Conservation (phyloP, 768 basidiomycete species). For the Russula brevipes region DNA sequence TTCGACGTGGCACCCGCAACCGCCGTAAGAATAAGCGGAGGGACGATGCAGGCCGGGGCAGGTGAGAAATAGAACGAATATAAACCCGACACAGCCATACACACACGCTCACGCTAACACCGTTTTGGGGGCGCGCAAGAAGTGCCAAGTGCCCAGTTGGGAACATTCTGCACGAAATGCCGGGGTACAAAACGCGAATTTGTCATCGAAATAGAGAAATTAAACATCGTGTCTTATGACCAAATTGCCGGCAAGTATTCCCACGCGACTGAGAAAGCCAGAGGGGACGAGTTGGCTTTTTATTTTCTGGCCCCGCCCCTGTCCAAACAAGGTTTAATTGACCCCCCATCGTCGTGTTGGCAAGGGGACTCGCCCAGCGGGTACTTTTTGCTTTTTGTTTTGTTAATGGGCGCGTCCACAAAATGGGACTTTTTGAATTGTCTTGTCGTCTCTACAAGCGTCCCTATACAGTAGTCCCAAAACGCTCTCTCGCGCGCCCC, state of each 20-base stretch:
- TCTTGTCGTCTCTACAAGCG: too few species aligned
- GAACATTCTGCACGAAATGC: slow-evolving; percentile 4
- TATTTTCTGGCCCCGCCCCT: not conserved
- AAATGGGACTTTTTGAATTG: not conserved
- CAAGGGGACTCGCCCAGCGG: slow-evolving; percentile 11
- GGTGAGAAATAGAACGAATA: too few species aligned
- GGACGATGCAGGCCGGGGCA: too few species aligned
- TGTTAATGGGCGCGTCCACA: slow-evolving; percentile 1
- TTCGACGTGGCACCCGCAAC: too few species aligned
- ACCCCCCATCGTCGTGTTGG: slow-evolving; percentile 8
- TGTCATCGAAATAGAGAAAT: slow-evolving; percentile 5
- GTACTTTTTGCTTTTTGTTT: not conserved
- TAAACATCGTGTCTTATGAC: slow-evolving; percentile 10
- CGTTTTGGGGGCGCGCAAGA: not conserved
- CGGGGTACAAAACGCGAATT: not conserved
- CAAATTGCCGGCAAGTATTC: not conserved
- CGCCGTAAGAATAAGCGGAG: too few species aligned
- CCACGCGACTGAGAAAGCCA: not conserved
- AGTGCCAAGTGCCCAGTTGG: not conserved
- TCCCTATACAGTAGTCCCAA: too few species aligned
- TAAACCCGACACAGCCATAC: too few species aligned
- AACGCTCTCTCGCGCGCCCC: too few species aligned
- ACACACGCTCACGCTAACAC: not conserved
- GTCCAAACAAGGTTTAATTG: slow-evolving; percentile 21
- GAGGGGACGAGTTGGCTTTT: not conserved